Evolutionary conservation across 2,329 filamentous ascomycete species (phyloP).

Genomic region (Alternaria consortialis): DNA sequence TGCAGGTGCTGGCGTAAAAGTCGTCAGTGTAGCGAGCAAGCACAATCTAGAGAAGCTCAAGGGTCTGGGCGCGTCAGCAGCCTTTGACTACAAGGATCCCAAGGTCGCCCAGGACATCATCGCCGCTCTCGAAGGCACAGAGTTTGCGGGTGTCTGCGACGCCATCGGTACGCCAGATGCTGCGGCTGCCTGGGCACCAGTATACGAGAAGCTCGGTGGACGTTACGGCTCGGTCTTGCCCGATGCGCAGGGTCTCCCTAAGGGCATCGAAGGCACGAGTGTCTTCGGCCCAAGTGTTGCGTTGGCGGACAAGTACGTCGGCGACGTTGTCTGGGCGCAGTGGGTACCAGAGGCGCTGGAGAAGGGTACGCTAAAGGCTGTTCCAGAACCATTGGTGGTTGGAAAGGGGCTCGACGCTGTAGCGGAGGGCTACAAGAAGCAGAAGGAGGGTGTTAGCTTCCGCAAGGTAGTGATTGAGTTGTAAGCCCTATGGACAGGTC

Average conservation of each 20-base stretch:
- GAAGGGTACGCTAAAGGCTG: constrained; percentile 42
- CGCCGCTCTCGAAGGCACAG: constrained; percentile 51
- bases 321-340: constrained; percentile 46
- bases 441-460: constrained; percentile 46
- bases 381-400: constrained; percentile 42
- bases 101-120: constrained; percentile 51
- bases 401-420: constrained; percentile 40
- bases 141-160: constrained; percentile 56
- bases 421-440: constrained; percentile 38
- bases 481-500: constrained; percentile 2
- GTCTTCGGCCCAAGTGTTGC: constrained; percentile 36
- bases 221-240: constrained; percentile 40
- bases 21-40: constrained; percentile 52
- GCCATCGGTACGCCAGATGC: constrained; percentile 40
- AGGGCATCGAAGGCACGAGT: constrained; percentile 35
- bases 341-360: constrained; percentile 46
- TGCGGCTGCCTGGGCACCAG: constrained; percentile 34
- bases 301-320: constrained; percentile 35
- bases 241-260: constrained; percentile 28
- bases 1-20: constrained; percentile 51
- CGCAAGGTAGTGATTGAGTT: constrained; percentile 45
- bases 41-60: constrained; percentile 43
- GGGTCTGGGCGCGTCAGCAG: constrained; percentile 40
- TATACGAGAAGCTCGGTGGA: constrained; percentile 43
- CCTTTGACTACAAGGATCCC: constrained; percentile 46